Evolutionary conservation across 108 stramenopile species (phyloP).

Genomic region (Skeletonema marinoi): DNA sequence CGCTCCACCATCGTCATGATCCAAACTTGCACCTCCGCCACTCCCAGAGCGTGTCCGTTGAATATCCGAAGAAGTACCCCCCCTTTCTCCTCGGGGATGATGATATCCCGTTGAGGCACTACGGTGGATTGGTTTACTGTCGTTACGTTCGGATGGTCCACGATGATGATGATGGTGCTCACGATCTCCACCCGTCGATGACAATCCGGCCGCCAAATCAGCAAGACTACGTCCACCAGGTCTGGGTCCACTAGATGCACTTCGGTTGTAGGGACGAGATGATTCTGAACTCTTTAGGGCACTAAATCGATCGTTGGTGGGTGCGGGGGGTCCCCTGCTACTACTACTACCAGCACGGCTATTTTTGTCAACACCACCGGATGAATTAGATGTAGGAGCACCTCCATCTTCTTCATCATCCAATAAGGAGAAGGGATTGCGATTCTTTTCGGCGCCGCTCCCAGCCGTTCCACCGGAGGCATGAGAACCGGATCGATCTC

Average conservation of each 20-base stretch:
- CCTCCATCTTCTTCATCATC: slow-evolving; percentile 25
- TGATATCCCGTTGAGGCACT: slow-evolving; percentile 2
- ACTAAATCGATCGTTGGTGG: slow-evolving; percentile 21
- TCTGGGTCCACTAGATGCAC: slow-evolving; percentile 25
- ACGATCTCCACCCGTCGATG: slow-evolving; percentile 17
- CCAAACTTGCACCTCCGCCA: background rate
- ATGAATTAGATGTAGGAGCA: background rate
- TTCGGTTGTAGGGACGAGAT: slow-evolving; percentile 19
- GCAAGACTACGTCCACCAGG: slow-evolving; percentile 58
- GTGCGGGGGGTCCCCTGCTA: slow-evolving; percentile 17
- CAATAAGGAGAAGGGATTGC: slow-evolving; percentile 36
- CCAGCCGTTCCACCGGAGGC: slow-evolving; percentile 15
- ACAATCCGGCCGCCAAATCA: slow-evolving; percentile 57
- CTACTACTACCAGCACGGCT: background rate
- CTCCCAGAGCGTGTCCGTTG: background rate
- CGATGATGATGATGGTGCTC: background rate
- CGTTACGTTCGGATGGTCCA: background rate
- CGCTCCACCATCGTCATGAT: slow-evolving; percentile 19
- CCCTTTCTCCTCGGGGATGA: slow-evolving; percentile 27
- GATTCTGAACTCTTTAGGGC: background rate
- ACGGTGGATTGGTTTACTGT: background rate
- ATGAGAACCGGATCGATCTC: slow-evolving; percentile 30
- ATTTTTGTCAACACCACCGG: background rate
- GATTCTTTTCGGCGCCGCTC: slow-evolving; percentile 27
- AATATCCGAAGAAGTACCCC: slow-evolving; percentile 4